These are phyloP conservation scores for Rhododendron kiyosumense DNA, from an alignment of 148 eudicot genomes.

Conservation along the genomic window DNA sequence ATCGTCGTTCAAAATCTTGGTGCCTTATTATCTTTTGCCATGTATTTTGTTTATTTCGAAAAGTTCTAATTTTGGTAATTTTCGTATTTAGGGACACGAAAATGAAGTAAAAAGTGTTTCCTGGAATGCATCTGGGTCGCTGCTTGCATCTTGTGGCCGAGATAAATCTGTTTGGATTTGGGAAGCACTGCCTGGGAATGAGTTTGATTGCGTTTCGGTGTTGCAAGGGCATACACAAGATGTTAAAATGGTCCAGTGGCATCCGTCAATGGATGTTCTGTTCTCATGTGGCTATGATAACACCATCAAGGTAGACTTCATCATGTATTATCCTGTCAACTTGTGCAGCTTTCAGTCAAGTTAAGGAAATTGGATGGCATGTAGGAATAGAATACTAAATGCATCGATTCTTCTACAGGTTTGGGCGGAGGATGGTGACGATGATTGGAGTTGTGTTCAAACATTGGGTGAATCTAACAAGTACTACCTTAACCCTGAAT, in stretches of 20 bases:
- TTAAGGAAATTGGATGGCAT: background rate
- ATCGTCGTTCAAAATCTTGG: background rate
- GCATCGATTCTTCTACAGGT: slow-evolving; percentile 40
- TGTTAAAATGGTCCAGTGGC: slow-evolving; percentile 99
- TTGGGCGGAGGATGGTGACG: slow-evolving; percentile 88
- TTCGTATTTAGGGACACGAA: slow-evolving; percentile 67
- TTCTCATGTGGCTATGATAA: slow-evolving; percentile 95
- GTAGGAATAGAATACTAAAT: background rate
- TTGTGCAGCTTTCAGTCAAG: slow-evolving; percentile 1
- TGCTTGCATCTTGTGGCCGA: slow-evolving; percentile 84
- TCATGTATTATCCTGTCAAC: background rate
- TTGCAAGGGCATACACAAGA: slow-evolving; percentile 92
- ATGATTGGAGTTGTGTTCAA: slow-evolving; percentile 92
- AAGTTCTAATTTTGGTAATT: background rate
- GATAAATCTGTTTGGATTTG: slow-evolving; percentile 96
- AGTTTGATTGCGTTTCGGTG: slow-evolving; percentile 66
- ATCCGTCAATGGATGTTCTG: slow-evolving; percentile 64
- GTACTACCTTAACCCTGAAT: slow-evolving; percentile 29
- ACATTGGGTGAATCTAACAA: slow-evolving; percentile 61
- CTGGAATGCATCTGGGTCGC: slow-evolving; percentile 81
- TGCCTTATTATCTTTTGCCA: background rate
- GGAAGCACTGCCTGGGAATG: slow-evolving; percentile 73
- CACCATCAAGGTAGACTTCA: slow-evolving; percentile 62
- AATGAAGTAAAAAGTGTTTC: slow-evolving; percentile 95
- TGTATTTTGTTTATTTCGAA: background rate